Conservation (phyloP, 1,284 basidiomycete species). For the Fistulina hepatica region DNA sequence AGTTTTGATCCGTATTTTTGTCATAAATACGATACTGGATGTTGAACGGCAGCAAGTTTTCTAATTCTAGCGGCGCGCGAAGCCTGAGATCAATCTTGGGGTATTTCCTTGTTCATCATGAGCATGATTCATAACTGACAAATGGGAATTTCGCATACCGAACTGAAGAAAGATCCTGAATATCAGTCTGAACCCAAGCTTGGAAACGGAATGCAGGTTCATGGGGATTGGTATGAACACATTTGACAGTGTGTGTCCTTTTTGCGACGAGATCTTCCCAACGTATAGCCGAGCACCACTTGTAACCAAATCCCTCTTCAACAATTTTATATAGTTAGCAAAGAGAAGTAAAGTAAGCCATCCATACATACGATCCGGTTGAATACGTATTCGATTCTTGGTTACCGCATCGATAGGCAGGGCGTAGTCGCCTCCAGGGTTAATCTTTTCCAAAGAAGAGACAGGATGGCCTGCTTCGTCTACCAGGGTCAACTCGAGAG, state of each 20-base stretch:
- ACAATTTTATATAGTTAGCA: slow-evolving; percentile 4
- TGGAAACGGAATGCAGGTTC: slow-evolving; percentile 97
- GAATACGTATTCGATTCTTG: slow-evolving; percentile 73
- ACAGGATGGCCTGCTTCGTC: slow-evolving; percentile 79
- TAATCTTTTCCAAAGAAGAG: slow-evolving; percentile 78
- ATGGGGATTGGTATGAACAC: slow-evolving; percentile 69
- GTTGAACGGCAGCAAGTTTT: slow-evolving; percentile 94
- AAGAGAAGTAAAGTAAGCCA: slow-evolving; percentile 6
- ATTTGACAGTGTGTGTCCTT: slow-evolving; percentile 75
- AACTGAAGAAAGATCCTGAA: slow-evolving; percentile 42
- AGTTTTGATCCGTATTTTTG: slow-evolving; percentile 87
- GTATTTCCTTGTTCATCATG: slow-evolving; percentile 69
- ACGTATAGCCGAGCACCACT: slow-evolving; percentile 83
- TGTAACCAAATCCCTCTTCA: slow-evolving; percentile 88
- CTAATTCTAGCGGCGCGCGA: slow-evolving; percentile 92
- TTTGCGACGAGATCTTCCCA: slow-evolving; percentile 86
- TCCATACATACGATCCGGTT: slow-evolving; percentile 76
- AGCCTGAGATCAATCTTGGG: slow-evolving; percentile 81
- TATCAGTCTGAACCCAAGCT: slow-evolving; percentile 79
- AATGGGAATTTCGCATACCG: slow-evolving; percentile 40
- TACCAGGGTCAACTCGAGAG: slow-evolving; percentile 86
- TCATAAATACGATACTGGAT: slow-evolving; percentile 95
- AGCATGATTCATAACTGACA: too few relatives aligned
- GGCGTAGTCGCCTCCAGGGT: slow-evolving; percentile 77
- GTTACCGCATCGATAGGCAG: slow-evolving; percentile 90